These are phyloP conservation scores for Cercospora zeina DNA, from an alignment of 2,329 filamentous ascomycete genomes.

Conservation along the genomic window DNA sequence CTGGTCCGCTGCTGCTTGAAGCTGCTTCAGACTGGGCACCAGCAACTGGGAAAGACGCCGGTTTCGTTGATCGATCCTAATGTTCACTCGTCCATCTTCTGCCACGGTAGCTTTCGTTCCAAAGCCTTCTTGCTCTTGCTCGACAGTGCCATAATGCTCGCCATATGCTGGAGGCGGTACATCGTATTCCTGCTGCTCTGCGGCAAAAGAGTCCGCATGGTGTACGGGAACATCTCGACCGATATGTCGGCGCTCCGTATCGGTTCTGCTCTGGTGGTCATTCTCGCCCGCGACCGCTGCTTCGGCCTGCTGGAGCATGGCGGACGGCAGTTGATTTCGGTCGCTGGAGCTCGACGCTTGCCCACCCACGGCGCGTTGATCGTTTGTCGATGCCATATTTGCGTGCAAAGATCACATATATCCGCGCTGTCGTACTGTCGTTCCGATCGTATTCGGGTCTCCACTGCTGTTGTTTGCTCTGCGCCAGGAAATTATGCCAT, in stretches of 20 bases:
- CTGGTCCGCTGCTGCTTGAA: slow-evolving; percentile 53
- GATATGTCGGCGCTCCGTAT: slow-evolving; percentile 30
- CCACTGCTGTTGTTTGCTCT: background rate
- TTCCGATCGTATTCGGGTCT: slow-evolving; percentile 11
- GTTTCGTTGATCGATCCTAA: slow-evolving; percentile 73
- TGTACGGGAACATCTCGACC: slow-evolving; percentile 34
- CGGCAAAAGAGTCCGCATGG: slow-evolving; percentile 15
- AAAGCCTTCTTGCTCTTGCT: slow-evolving; percentile 44
- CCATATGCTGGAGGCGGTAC: slow-evolving; percentile 45
- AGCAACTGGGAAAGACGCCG: slow-evolving; percentile 66
- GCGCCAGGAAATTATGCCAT: slow-evolving; percentile 10
- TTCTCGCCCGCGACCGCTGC: slow-evolving; percentile 33
- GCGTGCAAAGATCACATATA: slow-evolving; percentile 5
- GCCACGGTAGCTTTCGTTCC: slow-evolving; percentile 44
- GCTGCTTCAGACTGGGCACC: slow-evolving; percentile 61
- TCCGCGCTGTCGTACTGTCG: background rate
- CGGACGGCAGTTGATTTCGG: slow-evolving; percentile 24
- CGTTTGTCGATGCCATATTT: slow-evolving; percentile 18
- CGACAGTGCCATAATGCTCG: slow-evolving; percentile 42
- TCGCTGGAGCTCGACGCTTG: background rate
- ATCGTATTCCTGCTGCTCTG: slow-evolving; percentile 25
- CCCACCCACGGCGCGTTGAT: slow-evolving; percentile 11
- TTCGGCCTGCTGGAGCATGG: slow-evolving; percentile 36
- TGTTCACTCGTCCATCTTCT: slow-evolving; percentile 75
- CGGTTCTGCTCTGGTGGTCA: slow-evolving; percentile 19